Percentiles rank a stretch among this genome's conserved stretches.
phyloP scores from a whole-genome alignment of 2,329 filamentous ascomycete species.

The Rutstroemia sp. region DNA sequence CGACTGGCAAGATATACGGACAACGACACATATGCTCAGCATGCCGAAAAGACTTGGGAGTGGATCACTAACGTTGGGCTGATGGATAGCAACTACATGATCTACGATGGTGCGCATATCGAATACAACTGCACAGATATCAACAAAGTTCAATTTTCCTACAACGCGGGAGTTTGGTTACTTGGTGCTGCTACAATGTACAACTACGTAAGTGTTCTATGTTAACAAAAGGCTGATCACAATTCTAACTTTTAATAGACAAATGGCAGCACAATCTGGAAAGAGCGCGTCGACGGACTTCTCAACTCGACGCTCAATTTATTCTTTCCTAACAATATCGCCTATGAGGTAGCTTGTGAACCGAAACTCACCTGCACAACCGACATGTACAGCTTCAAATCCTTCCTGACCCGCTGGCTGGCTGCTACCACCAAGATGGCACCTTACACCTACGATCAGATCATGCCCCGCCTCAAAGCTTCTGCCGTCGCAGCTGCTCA shows the following conservation, averaged over 20 bases:
- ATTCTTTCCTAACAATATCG: slow-evolving; percentile 43
- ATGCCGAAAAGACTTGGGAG: slow-evolving; percentile 64
- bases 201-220: slow-evolving; percentile 41
- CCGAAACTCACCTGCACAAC: slow-evolving; percentile 45
- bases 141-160: slow-evolving; percentile 58
- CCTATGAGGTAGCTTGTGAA: slow-evolving; percentile 55
- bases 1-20: slow-evolving; percentile 71
- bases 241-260: slow-evolving; percentile 19
- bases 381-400: slow-evolving; percentile 61
- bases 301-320: slow-evolving; percentile 29
- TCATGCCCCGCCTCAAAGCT: slow-evolving; percentile 46
- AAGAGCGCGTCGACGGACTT: slow-evolving; percentile 30
- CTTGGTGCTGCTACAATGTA: slow-evolving; percentile 41
- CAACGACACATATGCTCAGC: slow-evolving; percentile 70
- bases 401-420: slow-evolving; percentile 54
- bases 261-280: slow-evolving; percentile 32
- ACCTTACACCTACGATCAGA: slow-evolving; percentile 44
- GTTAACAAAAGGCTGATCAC: slow-evolving; percentile 38
- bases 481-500: slow-evolving; percentile 47
- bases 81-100: slow-evolving; percentile 47
- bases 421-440: slow-evolving; percentile 51
- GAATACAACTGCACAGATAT: slow-evolving; percentile 41
- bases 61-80: slow-evolving; percentile 53
- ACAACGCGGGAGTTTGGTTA: slow-evolving; percentile 61
- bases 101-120: slow-evolving; percentile 50